Evolutionary conservation across 1,284 basidiomycete genomes (phyloP).

Genomic region (Ceratobasidium sp.): DNA sequence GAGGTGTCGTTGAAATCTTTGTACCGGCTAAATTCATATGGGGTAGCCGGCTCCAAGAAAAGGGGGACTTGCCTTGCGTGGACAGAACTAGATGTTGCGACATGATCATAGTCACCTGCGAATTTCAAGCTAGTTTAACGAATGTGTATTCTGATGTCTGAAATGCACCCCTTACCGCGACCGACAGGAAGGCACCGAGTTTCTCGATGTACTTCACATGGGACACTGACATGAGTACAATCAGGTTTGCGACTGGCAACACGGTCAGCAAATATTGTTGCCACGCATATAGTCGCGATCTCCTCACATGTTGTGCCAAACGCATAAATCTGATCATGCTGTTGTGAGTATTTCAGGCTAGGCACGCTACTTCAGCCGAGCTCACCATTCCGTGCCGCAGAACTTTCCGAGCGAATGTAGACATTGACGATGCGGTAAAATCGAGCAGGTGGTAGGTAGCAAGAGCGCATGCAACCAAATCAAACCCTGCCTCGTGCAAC

Average conservation of each 20-base stretch:
- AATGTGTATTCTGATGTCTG: not conserved
- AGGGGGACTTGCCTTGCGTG: constrained; percentile 27
- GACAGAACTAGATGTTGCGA: constrained; percentile 36
- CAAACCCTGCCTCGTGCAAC: constrained; percentile 9
- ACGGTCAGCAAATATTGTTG: not conserved
- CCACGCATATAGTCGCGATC: not conserved
- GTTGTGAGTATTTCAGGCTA: not conserved
- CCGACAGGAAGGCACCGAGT: constrained; percentile 37
- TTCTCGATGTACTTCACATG: constrained; percentile 46
- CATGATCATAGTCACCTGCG: constrained; percentile 42
- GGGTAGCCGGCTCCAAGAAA: not conserved
- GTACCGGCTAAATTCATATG: not conserved
- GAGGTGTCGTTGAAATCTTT: constrained; percentile 28
- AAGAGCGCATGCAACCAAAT: constrained; percentile 26
- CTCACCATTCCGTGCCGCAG: constrained; percentile 40
- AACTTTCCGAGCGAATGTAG: constrained; percentile 25
- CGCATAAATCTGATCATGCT: constrained; percentile 25
- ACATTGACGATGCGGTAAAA: constrained; percentile 27
- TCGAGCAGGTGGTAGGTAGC: constrained; percentile 39
- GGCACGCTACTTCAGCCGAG: not conserved
- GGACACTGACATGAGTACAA: constrained; percentile 37
- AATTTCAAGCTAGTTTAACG: not conserved
- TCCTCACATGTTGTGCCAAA: constrained; percentile 40
- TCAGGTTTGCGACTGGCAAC: constrained; percentile 28
- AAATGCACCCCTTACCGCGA: constrained; percentile 23